Conservation (phyloP, 441 rosid species). For the Metrosideros polymorpha region DNA sequence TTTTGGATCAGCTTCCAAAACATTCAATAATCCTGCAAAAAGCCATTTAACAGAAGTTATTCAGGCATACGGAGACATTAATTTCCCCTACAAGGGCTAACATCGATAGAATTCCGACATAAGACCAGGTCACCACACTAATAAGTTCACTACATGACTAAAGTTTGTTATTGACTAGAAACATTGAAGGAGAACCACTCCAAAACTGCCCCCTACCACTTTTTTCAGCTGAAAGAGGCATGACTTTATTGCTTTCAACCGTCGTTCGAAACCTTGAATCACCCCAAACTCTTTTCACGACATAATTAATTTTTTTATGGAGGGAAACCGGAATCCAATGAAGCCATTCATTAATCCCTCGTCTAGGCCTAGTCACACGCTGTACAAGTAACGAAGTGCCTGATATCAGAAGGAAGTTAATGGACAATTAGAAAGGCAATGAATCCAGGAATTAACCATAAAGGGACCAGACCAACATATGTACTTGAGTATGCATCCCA, state of each 20-base stretch:
- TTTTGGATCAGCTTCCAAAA: slow-evolving; percentile 39
- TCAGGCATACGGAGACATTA: background rate
- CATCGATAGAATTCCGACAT: background rate
- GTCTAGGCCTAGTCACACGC: slow-evolving; percentile 47
- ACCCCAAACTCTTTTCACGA: slow-evolving; percentile 19
- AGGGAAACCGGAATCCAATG: slow-evolving; percentile 45
- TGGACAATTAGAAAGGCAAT: background rate
- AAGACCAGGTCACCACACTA: background rate
- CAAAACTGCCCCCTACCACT: slow-evolving; percentile 13
- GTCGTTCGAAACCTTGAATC: slow-evolving; percentile 8
- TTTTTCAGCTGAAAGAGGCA: slow-evolving; percentile 11
- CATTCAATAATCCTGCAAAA: slow-evolving; percentile 23
- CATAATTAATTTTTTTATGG: slow-evolving; percentile 17
- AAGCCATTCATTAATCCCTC: slow-evolving; percentile 49
- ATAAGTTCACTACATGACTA: background rate
- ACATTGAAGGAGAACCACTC: background rate
- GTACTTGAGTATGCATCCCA: background rate
- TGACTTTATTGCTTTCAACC: slow-evolving; percentile 1
- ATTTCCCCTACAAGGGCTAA: background rate
- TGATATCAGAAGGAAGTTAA: background rate
- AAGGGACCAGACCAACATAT: background rate
- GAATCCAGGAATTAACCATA: background rate
- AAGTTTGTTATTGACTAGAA: background rate
- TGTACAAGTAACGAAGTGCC: slow-evolving; percentile 2
- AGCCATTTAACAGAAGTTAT: background rate